Percentiles rank a stretch among this genome's conserved stretches.
phyloP scores from a whole-genome alignment of 768 basidiomycete species.

The Hericium coralloides region DNA sequence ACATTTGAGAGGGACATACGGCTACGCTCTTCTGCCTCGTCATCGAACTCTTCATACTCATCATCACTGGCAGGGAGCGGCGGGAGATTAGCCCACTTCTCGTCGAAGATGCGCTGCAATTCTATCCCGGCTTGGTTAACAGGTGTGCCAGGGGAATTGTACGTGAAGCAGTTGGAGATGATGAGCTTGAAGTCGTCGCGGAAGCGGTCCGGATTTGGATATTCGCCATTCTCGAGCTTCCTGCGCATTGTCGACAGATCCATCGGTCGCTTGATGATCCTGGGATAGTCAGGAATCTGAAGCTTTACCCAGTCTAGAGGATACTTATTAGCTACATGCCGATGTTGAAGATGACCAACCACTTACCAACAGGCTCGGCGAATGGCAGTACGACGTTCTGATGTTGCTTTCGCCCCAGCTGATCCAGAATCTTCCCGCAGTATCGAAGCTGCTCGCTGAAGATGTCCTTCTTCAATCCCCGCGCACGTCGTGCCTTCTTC shows the following conservation, averaged over 20 bases:
- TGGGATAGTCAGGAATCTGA: conserved; percentile 77
- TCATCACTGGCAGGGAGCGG: conserved; percentile 40
- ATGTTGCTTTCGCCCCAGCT: conserved; percentile 75
- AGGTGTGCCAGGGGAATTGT: conserved; percentile 82
- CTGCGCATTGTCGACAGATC: conserved; percentile 83
- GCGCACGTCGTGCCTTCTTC: conserved; percentile 51
- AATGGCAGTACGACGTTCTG: conserved; percentile 70
- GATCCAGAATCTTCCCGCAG: conserved; percentile 64
- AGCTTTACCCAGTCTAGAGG: conserved; percentile 64
- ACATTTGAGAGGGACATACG: conserved; percentile 37
- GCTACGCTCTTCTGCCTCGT: conserved; percentile 59
- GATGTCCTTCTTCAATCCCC: conserved; percentile 52
- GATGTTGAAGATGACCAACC: neutral
- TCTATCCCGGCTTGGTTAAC: conserved; percentile 84
- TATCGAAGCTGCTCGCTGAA: conserved; percentile 82
- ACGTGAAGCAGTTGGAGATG: conserved; percentile 88
- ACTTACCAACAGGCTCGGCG: conserved; percentile 89
- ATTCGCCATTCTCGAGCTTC: conserved; percentile 74
- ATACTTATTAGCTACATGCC: neutral
- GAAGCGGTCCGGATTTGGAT: conserved; percentile 71
- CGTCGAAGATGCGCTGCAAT: conserved; percentile 82
- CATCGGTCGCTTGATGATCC: conserved; percentile 91
- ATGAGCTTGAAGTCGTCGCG: conserved; percentile 90
- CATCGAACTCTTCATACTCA: conserved; percentile 55
- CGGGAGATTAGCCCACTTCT: conserved; percentile 82